These are phyloP conservation scores for Umbelopsis isabellina DNA, from an alignment of 192 early-diverging fungal species.

Conservation along the genomic window DNA sequence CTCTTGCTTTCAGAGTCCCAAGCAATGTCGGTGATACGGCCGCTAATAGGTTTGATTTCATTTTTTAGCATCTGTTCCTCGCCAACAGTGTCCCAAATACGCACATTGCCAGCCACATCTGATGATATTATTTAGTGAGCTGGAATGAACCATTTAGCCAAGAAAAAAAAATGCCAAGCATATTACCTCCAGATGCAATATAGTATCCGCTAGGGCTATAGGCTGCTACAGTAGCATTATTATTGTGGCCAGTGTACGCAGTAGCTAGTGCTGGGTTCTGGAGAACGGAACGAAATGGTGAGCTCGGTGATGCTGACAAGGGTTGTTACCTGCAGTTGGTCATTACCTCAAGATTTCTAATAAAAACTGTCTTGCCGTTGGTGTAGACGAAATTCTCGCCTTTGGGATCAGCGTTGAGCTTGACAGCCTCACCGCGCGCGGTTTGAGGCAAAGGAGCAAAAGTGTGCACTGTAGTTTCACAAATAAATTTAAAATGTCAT, in stretches of 20 bases:
- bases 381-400: conserved; percentile 87
- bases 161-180: neutral
- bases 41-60: conserved; percentile 76
- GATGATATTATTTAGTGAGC: neutral
- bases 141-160: neutral
- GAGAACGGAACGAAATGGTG: neutral
- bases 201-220: conserved; percentile 94
- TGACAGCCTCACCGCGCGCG: conserved; percentile 77
- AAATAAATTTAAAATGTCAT: too few species aligned
- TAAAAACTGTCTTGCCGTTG: conserved; percentile 85
- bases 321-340: neutral
- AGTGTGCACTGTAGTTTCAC: conserved; percentile 47
- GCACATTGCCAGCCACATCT: conserved; percentile 86
- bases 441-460: conserved; percentile 81
- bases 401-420: conserved; percentile 82
- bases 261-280: conserved; percentile 77
- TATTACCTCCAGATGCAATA: conserved; percentile 91
- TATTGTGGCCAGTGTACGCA: conserved; percentile 85
- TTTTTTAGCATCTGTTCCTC: conserved; percentile 84
- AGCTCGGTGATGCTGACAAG: neutral
- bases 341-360: conserved; percentile 77
- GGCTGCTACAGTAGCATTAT: conserved; percentile 80
- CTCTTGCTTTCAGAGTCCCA: conserved; percentile 98
- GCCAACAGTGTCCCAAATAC: conserved; percentile 90
- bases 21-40: conserved; percentile 82